Base-by-base conservation (phyloP, 2,329 filamentous ascomycete genomes). In the Ophiostoma himal-ulmi region DNA sequence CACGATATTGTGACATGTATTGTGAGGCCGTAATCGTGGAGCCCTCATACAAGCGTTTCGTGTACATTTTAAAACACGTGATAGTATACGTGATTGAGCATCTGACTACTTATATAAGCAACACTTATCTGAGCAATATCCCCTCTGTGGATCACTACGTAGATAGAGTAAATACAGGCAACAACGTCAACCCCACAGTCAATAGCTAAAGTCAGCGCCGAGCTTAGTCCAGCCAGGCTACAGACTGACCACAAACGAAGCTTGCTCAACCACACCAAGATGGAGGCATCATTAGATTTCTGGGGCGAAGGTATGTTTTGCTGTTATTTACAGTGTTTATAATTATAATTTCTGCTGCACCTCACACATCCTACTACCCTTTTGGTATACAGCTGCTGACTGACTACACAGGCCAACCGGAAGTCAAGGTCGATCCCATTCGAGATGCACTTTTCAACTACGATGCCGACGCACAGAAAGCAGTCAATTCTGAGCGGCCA, bases 401-500 rank as follows among this genome's bases (percentile, higher is more conserved):
- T 68, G 2, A 22, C 34, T 60, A 14, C 26, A 13, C 14, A 68
- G 69, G 48, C 96, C 94, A 97, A 85, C 87, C 95, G 77, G 92
- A 96, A 79, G 96, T 96, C 80, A 89, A 90, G 72, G 89, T 97
- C 77, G 94, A 99, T 78, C 87, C 91, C 69, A 88, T 88, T 75
- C 91, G 93, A 77, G 95, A 99, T 80, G 93, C 93, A 65, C 92
- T 99, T 76, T 99, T 97, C 84, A 85, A 86, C 77, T 97, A 95
- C 83, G 87, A 93, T 74, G 79, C 83, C 73, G 83, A 83, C 1
- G 86, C 87, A 62, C 90, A 95, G 76, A 91, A 90, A 77, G 81
- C 84, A 52, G 85, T 91, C 74, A 85, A 84, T 73, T 81, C 85
- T 13, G 82, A 85, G 30, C 86, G 86, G 69, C 93, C 94, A 72